phyloP scores from a whole-genome alignment of 129 eudicot genomes.

The Arctium minus region DNA sequence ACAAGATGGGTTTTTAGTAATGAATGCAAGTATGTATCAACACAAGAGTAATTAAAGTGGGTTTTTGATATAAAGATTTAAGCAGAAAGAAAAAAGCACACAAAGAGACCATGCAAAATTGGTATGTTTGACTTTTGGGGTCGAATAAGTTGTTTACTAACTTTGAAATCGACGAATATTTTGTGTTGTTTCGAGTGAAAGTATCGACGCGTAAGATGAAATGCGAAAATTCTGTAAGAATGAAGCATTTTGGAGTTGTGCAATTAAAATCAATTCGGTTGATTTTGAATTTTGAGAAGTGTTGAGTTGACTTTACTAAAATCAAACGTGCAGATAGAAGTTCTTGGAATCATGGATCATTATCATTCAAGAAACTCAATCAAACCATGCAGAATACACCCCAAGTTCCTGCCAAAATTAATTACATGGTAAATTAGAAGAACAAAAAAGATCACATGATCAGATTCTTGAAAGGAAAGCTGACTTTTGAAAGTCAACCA shows the following conservation, averaged over 20 bases:
- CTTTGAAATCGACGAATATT: neutral
- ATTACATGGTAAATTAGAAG: neutral
- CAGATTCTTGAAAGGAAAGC: slow-evolving; percentile 15
- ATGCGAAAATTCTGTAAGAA: neutral
- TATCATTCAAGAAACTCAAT: slow-evolving; percentile 7
- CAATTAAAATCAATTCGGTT: neutral
- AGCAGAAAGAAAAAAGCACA: neutral
- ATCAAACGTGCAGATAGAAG: neutral
- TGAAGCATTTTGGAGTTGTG: neutral
- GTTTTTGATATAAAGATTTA: neutral
- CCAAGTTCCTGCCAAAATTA: neutral
- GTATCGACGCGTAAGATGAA: neutral
- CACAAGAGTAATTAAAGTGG: neutral
- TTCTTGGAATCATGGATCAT: neutral
- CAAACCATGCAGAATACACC: neutral
- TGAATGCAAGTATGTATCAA: neutral
- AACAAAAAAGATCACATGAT: neutral
- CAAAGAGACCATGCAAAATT: neutral
- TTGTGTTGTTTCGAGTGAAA: neutral
- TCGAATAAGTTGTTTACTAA: slow-evolving; percentile 2
- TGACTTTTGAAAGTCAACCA: no score
- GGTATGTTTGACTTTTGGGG: slow-evolving; percentile 12
- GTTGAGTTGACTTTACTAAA: slow-evolving; percentile 10
- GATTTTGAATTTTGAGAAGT: neutral
- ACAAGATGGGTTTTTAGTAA: neutral